phyloP scores from a whole-genome alignment of 2,329 filamentous ascomycete genomes.

The Fusarium bulbicola region DNA sequence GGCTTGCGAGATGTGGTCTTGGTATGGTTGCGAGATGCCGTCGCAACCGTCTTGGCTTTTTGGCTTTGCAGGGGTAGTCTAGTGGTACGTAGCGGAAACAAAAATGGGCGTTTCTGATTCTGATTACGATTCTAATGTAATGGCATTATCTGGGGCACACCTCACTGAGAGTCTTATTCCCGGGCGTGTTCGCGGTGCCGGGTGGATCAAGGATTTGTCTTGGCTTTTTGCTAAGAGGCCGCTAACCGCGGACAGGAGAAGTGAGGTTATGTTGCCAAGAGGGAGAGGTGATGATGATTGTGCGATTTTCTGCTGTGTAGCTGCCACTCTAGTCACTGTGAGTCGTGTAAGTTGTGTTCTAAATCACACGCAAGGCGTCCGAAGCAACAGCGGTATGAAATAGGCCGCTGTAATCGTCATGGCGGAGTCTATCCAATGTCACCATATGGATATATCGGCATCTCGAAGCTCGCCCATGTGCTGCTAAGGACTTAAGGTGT shows the following conservation, averaged over 20 bases:
- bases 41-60: conserved; percentile 52
- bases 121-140: not conserved
- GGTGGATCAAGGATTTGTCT: conserved; percentile 35
- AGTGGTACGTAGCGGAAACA: conserved; percentile 17
- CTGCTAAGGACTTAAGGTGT: conserved; percentile 25
- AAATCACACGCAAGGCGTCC: not conserved
- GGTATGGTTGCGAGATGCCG: conserved; percentile 50
- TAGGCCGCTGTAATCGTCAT: conserved; percentile 32
- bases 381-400: not conserved
- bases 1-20: conserved; percentile 42
- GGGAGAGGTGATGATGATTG: not conserved
- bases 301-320: not conserved
- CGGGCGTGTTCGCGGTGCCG: conserved; percentile 41
- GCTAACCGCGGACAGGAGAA: conserved; percentile 11
- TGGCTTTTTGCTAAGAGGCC: conserved; percentile 18
- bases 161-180: conserved; percentile 40
- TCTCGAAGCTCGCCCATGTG: conserved; percentile 18
- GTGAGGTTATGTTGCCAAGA: not conserved
- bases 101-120: conserved; percentile 28
- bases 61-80: conserved; percentile 42
- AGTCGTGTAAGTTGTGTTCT: not conserved
- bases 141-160: conserved; percentile 36
- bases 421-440: conserved; percentile 13
- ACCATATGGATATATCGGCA: conserved; percentile 43
- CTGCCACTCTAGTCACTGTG: not conserved